Evolutionary conservation across 768 basidiomycete species (phyloP), one percentile per base, ranked within the genome.

Genomic region (Mycena vulgaris): DNA sequence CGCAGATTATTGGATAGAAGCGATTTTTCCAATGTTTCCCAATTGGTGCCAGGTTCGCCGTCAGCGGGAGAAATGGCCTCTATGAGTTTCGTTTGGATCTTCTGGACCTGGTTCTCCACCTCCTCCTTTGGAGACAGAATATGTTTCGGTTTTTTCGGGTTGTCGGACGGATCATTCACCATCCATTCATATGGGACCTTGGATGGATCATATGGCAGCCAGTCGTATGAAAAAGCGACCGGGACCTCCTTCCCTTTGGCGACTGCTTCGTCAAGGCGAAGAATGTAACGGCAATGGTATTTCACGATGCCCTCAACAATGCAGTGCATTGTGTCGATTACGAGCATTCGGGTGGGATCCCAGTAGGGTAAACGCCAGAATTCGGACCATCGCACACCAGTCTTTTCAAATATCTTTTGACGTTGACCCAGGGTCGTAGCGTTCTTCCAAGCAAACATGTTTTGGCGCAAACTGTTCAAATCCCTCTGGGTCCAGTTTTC

Each of bases 261-360:
- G 31, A 52, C 19, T 31, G 45, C 14, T 17, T 28, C 2, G 33
- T 68, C 63, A 8, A 74, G 68, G 8, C 66, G 56, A 45, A 66
- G 68, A 17, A 74, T 66, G 11, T 63, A 25, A 39, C 45, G 63
- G 21, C 62, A 72, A 40, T 76, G 76, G 13, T 63, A 39, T 17
- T 71, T 25, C 21, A 77, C n/a, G 3, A 72, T 33, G 61, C 77
- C 74, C n/a, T 76, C 67, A 2, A 74, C 66, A 42, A 80, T 56
- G 51, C 69, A 74, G 51, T 81, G 80, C 79, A 81, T 81, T 4
- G 77, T 66, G 47, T 81, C 77, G 23, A 80, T 65, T 21, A 79
- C 67, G 1, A 70, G n/a, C n/a, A n/a, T n/a, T n/a, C n/a, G n/a
- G n/a, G n/a, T n/a, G n/a, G n/a, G n/a, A n/a, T n/a, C n/a, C n/a